Evolutionary conservation across 768 basidiomycete genomes (phyloP).

Genomic region (Lactifluus pinguis): DNA sequence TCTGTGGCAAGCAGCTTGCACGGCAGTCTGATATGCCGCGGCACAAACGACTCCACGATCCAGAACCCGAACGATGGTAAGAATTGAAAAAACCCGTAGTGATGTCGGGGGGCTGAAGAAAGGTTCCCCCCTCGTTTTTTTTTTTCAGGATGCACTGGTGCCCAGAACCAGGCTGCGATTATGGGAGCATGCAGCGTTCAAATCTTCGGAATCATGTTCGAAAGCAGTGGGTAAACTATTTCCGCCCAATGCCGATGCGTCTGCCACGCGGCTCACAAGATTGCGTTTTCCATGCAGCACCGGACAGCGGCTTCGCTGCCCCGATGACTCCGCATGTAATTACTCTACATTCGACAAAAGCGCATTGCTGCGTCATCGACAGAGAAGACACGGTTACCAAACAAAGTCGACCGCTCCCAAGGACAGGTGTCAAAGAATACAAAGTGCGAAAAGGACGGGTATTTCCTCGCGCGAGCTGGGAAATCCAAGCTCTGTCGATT

Average conservation of each 20-base stretch:
- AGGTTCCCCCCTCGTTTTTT: no score
- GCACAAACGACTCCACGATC: conserved; percentile 20
- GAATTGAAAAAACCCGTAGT: neutral
- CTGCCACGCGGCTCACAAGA: neutral
- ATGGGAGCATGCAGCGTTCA: conserved; percentile 15
- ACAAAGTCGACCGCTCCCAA: conserved; percentile 10
- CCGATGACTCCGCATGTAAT: conserved; percentile 4
- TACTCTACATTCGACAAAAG: conserved; percentile 15
- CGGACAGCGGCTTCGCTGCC: conserved; percentile 13
- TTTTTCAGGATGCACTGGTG: conserved; percentile 14
- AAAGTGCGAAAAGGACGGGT: neutral
- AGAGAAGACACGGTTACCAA: conserved; percentile 14
- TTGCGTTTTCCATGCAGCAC: conserved; percentile 3
- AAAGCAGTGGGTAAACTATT: conserved; percentile 5
- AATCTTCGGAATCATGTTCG: conserved; percentile 15
- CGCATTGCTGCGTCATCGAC: conserved; percentile 14
- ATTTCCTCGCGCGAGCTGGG: neutral
- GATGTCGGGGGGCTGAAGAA: neutral
- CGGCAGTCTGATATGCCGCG: conserved; percentile 21
- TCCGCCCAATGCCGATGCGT: neutral
- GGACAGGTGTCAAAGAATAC: neutral
- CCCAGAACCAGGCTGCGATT: conserved; percentile 12
- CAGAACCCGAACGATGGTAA: conserved; percentile 15
- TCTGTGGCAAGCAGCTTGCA: conserved; percentile 18
- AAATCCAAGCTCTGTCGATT: neutral